These are phyloP conservation scores for Termitomyces sp. DNA, from an alignment of 768 basidiomycete genomes.

Conservation along the genomic window DNA sequence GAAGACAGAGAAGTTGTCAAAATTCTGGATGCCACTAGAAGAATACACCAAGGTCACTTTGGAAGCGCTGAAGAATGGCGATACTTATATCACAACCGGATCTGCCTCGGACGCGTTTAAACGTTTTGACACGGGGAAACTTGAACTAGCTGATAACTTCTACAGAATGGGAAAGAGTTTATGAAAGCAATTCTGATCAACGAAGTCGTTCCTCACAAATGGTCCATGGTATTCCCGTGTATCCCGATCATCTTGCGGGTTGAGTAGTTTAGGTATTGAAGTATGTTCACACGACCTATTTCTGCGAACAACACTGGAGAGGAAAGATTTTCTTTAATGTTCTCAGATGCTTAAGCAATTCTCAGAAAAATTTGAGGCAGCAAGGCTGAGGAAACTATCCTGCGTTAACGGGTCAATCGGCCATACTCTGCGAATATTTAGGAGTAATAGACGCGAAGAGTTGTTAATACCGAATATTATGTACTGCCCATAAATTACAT, in stretches of 20 bases:
- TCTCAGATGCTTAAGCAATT: no score
- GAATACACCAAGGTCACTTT: constrained; percentile 38
- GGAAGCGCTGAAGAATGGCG: constrained; percentile 26
- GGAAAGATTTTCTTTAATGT: no score
- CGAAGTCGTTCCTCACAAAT: neutral
- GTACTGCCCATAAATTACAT: constrained; percentile 30
- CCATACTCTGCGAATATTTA: no score
- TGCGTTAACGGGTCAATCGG: no score
- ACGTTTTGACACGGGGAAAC: constrained; percentile 33
- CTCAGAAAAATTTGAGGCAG: no score
- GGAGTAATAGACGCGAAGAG: no score
- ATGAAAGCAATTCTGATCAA: neutral
- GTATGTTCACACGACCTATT: no score
- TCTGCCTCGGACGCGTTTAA: constrained; percentile 22
- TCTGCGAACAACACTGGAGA: no score
- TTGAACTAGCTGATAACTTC: constrained; percentile 22
- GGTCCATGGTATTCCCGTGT: no score
- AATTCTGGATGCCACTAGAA: constrained; percentile 52
- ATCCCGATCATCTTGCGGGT: no score
- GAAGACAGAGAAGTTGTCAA: constrained; percentile 42
- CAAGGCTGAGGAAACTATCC: no score
- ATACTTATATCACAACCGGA: constrained; percentile 25
- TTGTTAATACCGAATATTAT: neutral
- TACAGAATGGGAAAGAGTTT: constrained; percentile 9
- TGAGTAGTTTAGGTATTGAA: no score